Conservation (phyloP, 2,329 filamentous ascomycete species). For the Alternaria burnsii region DNA sequence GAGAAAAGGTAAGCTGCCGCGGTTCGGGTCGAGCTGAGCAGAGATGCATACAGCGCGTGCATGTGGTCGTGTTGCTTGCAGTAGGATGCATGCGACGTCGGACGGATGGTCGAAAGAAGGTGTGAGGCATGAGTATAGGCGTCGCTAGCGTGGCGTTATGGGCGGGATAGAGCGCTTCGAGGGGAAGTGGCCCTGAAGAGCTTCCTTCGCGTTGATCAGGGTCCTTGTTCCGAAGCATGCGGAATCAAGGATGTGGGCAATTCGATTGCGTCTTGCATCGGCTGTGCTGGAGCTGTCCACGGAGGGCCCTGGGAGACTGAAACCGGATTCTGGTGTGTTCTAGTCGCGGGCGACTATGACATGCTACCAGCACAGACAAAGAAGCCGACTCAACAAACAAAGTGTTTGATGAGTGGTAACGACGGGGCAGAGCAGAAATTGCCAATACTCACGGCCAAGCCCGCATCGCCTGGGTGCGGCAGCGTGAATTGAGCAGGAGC, state of each 20-base stretch:
- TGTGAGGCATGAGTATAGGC: background rate
- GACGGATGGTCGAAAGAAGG: constrained; percentile 12
- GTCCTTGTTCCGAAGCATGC: constrained; percentile 11
- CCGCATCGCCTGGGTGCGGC: background rate
- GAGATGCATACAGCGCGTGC: constrained; percentile 14
- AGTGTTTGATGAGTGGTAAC: background rate
- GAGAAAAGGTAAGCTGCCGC: constrained; percentile 1
- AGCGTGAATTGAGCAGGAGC: background rate
- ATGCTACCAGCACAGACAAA: constrained; percentile 16
- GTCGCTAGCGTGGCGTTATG: constrained; percentile 9
- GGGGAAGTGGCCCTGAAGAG: background rate
- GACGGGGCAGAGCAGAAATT: background rate
- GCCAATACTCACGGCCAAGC: background rate
- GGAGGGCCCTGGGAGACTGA: background rate
- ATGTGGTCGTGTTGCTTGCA: constrained; percentile 22
- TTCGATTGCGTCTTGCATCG: constrained; percentile 10
- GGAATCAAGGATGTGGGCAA: background rate
- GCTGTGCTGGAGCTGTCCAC: constrained; percentile 3
- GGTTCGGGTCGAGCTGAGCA: background rate
- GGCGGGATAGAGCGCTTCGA: constrained; percentile 24
- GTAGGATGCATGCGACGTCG: constrained; percentile 15
- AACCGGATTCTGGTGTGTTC: constrained; percentile 14
- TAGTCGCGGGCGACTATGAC: background rate
- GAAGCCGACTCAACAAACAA: background rate
- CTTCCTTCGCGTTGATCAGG: constrained; percentile 14